These are phyloP conservation scores for Penicillium manginii DNA, from an alignment of 495 filamentous ascomycete species.

Conservation along the genomic window DNA sequence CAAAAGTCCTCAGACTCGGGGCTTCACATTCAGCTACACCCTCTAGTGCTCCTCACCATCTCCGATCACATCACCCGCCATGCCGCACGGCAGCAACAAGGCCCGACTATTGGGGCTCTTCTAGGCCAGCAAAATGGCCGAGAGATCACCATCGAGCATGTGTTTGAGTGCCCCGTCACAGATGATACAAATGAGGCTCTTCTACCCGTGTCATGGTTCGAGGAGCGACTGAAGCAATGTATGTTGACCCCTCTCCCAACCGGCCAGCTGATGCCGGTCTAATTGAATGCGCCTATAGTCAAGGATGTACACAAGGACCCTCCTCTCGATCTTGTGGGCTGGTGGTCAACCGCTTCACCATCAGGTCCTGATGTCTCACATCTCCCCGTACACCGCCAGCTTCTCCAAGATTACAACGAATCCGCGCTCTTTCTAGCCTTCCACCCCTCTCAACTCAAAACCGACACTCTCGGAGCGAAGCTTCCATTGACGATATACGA, in stretches of 20 bases:
- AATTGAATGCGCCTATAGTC: conserved; percentile 51
- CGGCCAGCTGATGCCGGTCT: conserved; percentile 9
- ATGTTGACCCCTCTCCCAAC: conserved; percentile 30
- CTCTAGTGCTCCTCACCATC: conserved; percentile 91
- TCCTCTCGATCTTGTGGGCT: conserved; percentile 85
- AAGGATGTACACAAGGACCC: conserved; percentile 86
- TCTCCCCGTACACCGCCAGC: conserved; percentile 75
- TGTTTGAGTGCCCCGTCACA: conserved; percentile 75
- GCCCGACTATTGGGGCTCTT: conserved; percentile 83
- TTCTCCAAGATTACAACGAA: conserved; percentile 77
- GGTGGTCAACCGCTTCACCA: conserved; percentile 83
- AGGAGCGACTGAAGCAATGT: conserved; percentile 82
- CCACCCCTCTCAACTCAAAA: conserved; percentile 63
- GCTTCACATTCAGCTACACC: conserved; percentile 85
- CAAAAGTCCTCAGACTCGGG: conserved; percentile 74
- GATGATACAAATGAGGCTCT: conserved; percentile 55
- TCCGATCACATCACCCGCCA: conserved; percentile 96
- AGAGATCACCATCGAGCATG: conserved; percentile 88
- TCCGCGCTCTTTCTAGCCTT: conserved; percentile 87
- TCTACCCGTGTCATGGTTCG: conserved; percentile 72
- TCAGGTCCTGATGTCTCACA: conserved; percentile 68
- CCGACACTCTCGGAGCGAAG: conserved; percentile 64
- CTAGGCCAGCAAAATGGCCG: conserved; percentile 90
- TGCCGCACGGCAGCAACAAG: conserved; percentile 70
- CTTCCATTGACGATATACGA: conserved; percentile 92